These are phyloP conservation scores for Claviceps arundinis DNA, from an alignment of 2,329 filamentous ascomycete genomes.

Conservation along the genomic window DNA sequence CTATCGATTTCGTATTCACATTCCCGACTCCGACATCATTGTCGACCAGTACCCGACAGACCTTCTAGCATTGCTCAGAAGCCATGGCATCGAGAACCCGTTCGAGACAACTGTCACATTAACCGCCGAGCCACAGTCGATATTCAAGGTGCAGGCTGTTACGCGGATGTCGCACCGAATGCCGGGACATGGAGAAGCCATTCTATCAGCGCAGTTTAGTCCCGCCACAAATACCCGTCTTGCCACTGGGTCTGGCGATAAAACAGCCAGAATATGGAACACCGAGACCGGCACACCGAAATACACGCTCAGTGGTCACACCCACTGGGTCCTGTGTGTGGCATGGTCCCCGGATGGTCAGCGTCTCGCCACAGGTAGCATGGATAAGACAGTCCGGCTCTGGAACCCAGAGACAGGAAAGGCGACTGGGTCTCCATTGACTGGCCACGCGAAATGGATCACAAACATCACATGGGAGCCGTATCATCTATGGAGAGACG, in stretches of 20 bases:
- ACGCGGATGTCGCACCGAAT: constrained; percentile 82
- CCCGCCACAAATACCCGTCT: constrained; percentile 63
- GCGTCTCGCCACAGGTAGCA: constrained; percentile 75
- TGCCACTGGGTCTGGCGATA: constrained; percentile 82
- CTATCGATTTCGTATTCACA: constrained; percentile 47
- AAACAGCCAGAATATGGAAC: constrained; percentile 87
- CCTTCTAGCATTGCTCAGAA: constrained; percentile 38
- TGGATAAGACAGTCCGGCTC: constrained; percentile 82
- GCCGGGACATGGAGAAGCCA: constrained; percentile 82
- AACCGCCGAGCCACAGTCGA: constrained; percentile 66
- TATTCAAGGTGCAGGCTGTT: constrained; percentile 86
- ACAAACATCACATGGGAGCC: constrained; percentile 86
- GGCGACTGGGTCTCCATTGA: constrained; percentile 50
- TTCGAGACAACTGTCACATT: constrained; percentile 43
- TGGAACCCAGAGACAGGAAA: constrained; percentile 81
- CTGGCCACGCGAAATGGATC: constrained; percentile 82
- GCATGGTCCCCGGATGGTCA: constrained; percentile 75
- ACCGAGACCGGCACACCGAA: constrained; percentile 84
- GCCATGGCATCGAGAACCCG: constrained; percentile 43
- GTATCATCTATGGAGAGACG: constrained; percentile 66
- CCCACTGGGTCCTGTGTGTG: constrained; percentile 79
- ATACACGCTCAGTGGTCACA: constrained; percentile 75
- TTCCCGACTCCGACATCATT: constrained; percentile 38
- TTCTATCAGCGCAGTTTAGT: constrained; percentile 75
- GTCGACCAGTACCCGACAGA: constrained; percentile 44